Base-by-base conservation (phyloP, 371 early-diverging fungal species). In the Zancudomyces culisetae region DNA sequence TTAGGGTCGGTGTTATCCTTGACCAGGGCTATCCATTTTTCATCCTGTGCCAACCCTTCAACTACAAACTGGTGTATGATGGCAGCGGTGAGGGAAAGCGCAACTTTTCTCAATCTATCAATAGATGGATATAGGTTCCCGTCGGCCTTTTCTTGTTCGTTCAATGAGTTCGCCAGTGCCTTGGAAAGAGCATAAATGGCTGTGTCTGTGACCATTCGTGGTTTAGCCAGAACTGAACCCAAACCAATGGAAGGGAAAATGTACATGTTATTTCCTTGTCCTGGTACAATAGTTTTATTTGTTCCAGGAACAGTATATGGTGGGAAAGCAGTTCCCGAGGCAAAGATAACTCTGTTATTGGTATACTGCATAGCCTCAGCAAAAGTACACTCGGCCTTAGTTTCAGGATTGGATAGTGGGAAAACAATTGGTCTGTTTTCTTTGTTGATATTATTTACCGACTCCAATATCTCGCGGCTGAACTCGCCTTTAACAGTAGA, bases 201-300 rank as follows among this genome's bases (percentile, higher is more conserved):
- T 52, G 68, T 66, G 58, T 92, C 87, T 20, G 89, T 80, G 53
- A 90, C 79, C 26, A 59, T 59, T 13, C 54, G 51, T 2, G 87
- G 73, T 52, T 76, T 74, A 46, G 84, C 75, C 28, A 90, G 60
- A 52, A 81, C 72, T 27, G 82, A 67, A 43, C 91, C 93, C 27
- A 90, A 69, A 20, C 91, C 93, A 23, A 92, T 75, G 41, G 88
- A 87, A 45, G 93, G 93, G 79, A 85, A 84, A 27, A 83, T 78
- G 59, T 81, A 85, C 84, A 86, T 86, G 71, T 90, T 90, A 72
- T 89, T 90, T 48, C 89, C 91, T 72, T 91, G 90, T 19, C 85
- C 90, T 13, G 89, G 85, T 18, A 71, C 55, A 35, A 51, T 49
- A 42, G 39, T 53, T 40, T 71, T 60, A 13, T 70, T 65, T 21